These are phyloP conservation scores for Hippophae gyantsensis DNA, from an alignment of 306 rosid genomes.

Conservation along the genomic window DNA sequence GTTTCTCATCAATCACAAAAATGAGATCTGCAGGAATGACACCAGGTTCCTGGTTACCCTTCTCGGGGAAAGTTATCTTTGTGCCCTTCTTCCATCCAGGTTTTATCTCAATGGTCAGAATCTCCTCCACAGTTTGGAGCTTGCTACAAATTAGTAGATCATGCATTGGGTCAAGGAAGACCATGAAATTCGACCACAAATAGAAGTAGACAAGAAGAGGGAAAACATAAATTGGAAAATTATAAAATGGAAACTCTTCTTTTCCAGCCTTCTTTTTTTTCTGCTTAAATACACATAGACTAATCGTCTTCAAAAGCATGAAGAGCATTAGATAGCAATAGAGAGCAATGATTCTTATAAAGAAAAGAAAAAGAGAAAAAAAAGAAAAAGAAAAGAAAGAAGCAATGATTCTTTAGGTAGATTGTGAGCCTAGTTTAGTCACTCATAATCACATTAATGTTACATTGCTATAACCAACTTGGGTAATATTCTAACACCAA, in stretches of 20 bases:
- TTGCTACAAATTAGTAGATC: constrained; percentile 46
- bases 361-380: too few relatives aligned
- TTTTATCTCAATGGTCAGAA: constrained; percentile 71
- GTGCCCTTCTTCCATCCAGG: constrained; percentile 99
- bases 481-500: too few relatives aligned
- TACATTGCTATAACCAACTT: too few relatives aligned
- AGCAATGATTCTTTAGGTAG: not conserved
- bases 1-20: constrained; percentile 88
- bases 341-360: not conserved
- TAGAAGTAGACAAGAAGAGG: constrained; percentile 3
- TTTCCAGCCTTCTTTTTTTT: too few relatives aligned
- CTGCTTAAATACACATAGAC: not conserved
- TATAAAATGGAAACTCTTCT: constrained; percentile 1
- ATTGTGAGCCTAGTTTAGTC: not conserved
- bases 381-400: too few relatives aligned
- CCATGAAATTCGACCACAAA: too few relatives aligned
- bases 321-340: not conserved
- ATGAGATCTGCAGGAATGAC: constrained; percentile 74
- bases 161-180: constrained; percentile 8
- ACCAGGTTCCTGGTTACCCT: constrained; percentile 85
- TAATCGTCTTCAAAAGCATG: not conserved
- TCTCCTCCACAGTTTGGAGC: constrained; percentile 59
- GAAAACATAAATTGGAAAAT: not conserved
- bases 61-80: constrained; percentile 79
- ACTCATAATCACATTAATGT: not conserved